Conservation (phyloP, 106 monocot genomes). For the Alisma plantagoaquatica region DNA sequence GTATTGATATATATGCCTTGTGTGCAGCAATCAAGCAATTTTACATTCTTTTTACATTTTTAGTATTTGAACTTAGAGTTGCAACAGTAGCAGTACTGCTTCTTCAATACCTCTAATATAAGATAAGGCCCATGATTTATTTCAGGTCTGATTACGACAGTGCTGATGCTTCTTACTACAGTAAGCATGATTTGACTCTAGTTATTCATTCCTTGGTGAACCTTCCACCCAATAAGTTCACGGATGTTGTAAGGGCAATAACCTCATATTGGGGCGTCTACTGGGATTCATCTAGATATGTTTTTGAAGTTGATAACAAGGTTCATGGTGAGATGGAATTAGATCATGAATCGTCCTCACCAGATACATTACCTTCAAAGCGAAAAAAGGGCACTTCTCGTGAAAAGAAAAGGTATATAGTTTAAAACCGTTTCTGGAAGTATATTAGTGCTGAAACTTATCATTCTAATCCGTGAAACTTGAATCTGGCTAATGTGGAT, state of each 20-base stretch:
- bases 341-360: background rate
- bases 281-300: background rate
- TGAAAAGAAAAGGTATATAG: background rate
- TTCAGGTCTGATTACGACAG: constrained; percentile 67
- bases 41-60: too few relatives aligned
- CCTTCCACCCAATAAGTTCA: constrained; percentile 26
- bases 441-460: too few relatives aligned
- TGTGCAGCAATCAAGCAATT: too few relatives aligned
- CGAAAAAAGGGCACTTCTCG: background rate
- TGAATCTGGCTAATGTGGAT: too few relatives aligned
- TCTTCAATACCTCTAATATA: too few relatives aligned
- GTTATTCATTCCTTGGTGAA: constrained; percentile 38
- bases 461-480: too few relatives aligned
- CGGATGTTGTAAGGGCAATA: constrained; percentile 41
- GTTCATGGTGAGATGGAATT: background rate
- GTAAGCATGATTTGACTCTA: constrained; percentile 35
- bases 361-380: background rate
- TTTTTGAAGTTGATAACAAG: background rate
- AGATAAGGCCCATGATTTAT: too few relatives aligned
- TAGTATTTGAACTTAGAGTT: too few relatives aligned
- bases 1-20: too few relatives aligned
- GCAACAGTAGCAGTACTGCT: too few relatives aligned
- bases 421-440: too few relatives aligned
- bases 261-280: constrained; percentile 16
- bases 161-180: constrained; percentile 46